These are phyloP conservation scores for Colletotrichum sp. DNA, from an alignment of 2,329 filamentous ascomycete genomes.

Conservation along the genomic window DNA sequence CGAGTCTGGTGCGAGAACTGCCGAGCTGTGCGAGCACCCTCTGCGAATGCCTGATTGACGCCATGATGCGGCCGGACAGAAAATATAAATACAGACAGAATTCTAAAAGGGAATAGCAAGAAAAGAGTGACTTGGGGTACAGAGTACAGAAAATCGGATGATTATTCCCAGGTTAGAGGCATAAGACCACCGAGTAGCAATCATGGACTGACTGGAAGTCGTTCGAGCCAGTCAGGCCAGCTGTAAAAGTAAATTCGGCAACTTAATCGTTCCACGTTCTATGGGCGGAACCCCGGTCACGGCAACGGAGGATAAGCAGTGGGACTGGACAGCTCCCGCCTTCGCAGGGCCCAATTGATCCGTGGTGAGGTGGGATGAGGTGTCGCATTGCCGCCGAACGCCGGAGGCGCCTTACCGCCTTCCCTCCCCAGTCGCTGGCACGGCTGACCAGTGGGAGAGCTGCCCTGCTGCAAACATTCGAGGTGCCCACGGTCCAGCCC, in stretches of 20 bases:
- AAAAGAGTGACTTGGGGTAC: slow-evolving; percentile 9
- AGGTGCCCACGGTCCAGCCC: not conserved
- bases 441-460: not conserved
- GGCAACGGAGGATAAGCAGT: not conserved
- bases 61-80: slow-evolving; percentile 1
- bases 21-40: slow-evolving; percentile 18
- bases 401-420: slow-evolving; percentile 6
- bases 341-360: not conserved
- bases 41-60: not conserved
- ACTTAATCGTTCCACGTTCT: slow-evolving; percentile 18
- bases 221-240: slow-evolving; percentile 21
- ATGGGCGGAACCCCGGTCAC: slow-evolving; percentile 6
- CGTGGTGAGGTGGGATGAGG: slow-evolving; percentile 1
- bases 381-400: slow-evolving; percentile 8
- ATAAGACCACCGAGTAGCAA: slow-evolving; percentile 15
- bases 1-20: slow-evolving; percentile 6
- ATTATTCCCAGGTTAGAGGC: slow-evolving; percentile 7
- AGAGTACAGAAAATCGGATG: slow-evolving; percentile 9
- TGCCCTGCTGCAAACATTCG: not conserved
- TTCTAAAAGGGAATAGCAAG: not conserved
- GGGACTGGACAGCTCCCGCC: not conserved
- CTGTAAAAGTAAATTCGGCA: slow-evolving; percentile 19
- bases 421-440: not conserved
- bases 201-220: slow-evolving; percentile 18
- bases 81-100: slow-evolving; percentile 1